These are phyloP conservation scores for Dactylellina cionopaga DNA, from an alignment of 2,329 filamentous ascomycete species.

Conservation along the genomic window DNA sequence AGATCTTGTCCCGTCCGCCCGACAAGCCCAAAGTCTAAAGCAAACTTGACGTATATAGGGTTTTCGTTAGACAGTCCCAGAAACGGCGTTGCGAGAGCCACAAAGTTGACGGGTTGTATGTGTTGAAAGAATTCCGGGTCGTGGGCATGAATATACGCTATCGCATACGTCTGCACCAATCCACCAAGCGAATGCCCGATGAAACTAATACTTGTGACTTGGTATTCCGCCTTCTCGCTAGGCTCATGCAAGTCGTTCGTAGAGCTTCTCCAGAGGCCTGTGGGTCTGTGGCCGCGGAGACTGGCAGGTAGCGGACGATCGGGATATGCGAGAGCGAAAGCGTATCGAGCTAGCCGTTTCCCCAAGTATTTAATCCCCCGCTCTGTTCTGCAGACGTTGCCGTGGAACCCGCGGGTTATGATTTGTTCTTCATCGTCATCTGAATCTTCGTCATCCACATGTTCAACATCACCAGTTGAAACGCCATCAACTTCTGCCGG, in stretches of 20 bases:
- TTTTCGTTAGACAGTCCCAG: slow-evolving; percentile 96
- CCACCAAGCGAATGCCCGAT: slow-evolving; percentile 91
- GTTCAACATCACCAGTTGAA: slow-evolving; percentile 52
- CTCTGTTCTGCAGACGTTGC: slow-evolving; percentile 90
- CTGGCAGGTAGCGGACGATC: slow-evolving; percentile 85
- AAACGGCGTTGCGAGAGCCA: slow-evolving; percentile 85
- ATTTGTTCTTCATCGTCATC: slow-evolving; percentile 81
- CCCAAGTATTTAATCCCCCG: slow-evolving; percentile 96
- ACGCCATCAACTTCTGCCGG: slow-evolving; percentile 57
- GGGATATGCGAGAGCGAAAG: slow-evolving; percentile 89
- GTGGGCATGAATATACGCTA: slow-evolving; percentile 96
- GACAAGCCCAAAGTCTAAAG: slow-evolving; percentile 92
- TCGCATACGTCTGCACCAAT: slow-evolving; percentile 88
- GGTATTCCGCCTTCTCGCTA: slow-evolving; percentile 67
- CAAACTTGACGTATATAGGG: slow-evolving; percentile 95
- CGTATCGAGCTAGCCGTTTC: slow-evolving; percentile 89
- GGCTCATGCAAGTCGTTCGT: slow-evolving; percentile 52
- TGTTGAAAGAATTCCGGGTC: slow-evolving; percentile 87
- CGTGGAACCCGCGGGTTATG: slow-evolving; percentile 87
- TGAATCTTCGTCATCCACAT: slow-evolving; percentile 59
- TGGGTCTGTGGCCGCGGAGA: slow-evolving; percentile 64
- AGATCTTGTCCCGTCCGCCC: slow-evolving; percentile 96
- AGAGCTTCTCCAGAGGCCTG: slow-evolving; percentile 62
- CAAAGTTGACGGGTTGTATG: slow-evolving; percentile 89
- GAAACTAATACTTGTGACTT: slow-evolving; percentile 93